Percentiles rank a stretch among this genome's conserved stretches.
Evolutionary conservation across 1,139 yeast genomes (phyloP).

Genomic region (Pichia sp.): DNA sequence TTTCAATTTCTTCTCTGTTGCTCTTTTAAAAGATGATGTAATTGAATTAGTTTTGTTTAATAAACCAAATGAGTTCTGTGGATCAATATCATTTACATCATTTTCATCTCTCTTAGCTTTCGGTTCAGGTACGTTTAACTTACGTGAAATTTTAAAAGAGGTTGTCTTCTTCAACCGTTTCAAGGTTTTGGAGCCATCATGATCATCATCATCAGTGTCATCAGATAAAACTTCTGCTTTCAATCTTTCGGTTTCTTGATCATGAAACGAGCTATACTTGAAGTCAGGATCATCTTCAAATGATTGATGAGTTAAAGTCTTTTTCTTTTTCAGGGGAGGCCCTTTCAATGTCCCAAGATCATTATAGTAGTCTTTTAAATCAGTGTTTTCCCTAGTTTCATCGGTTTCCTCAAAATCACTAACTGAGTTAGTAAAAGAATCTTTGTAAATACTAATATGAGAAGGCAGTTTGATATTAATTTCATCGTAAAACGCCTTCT

Average conservation of each 20-base stretch:
- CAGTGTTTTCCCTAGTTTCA: slow-evolving; percentile 30
- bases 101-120: not conserved
- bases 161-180: slow-evolving; percentile 20
- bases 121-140: slow-evolving; percentile 5
- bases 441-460: slow-evolving; percentile 11
- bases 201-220: slow-evolving; percentile 18
- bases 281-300: slow-evolving; percentile 33
- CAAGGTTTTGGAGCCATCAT: slow-evolving; percentile 27
- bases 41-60: slow-evolving; percentile 16
- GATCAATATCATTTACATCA: not conserved
- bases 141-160: slow-evolving; percentile 10
- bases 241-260: slow-evolving; percentile 8
- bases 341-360: slow-evolving; percentile 4
- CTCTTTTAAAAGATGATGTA: slow-evolving; percentile 18
- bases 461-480: slow-evolving; percentile 13
- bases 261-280: slow-evolving; percentile 12
- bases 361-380: slow-evolving; percentile 12
- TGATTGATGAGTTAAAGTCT: slow-evolving; percentile 7
- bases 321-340: slow-evolving; percentile 20
- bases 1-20: slow-evolving; percentile 13
- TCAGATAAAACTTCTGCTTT: slow-evolving; percentile 8
- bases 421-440: slow-evolving; percentile 8
- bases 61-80: slow-evolving; percentile 12
- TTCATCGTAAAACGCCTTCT: slow-evolving; percentile 14
- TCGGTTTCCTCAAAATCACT: slow-evolving; percentile 29